These are phyloP conservation scores for Pouteria campechiana DNA, from an alignment of 179 eudicot genomes.

Conservation along the genomic window DNA sequence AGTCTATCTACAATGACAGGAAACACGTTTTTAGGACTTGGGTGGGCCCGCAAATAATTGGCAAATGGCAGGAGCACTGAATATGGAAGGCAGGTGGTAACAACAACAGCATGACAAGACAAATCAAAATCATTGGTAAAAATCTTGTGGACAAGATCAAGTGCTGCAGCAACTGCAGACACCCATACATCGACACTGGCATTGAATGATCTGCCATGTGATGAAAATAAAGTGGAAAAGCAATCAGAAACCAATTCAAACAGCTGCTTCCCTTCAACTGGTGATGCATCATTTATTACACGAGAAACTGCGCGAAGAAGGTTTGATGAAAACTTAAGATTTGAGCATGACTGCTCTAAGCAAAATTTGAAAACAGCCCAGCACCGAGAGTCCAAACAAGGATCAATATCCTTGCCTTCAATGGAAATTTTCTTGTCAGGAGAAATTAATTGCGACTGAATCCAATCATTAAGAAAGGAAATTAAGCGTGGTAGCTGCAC, in stretches of 20 bases:
- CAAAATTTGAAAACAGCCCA: slow-evolving; percentile 79
- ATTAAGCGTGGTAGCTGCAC: slow-evolving; percentile 41
- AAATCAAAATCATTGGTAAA: slow-evolving; percentile 19
- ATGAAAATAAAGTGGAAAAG: slow-evolving; percentile 40
- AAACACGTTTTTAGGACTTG: slow-evolving; percentile 64
- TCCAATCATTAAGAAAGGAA: slow-evolving; percentile 45
- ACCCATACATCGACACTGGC: slow-evolving; percentile 78
- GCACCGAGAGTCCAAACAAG: slow-evolving; percentile 61
- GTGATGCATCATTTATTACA: slow-evolving; percentile 12
- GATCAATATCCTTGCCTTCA: slow-evolving; percentile 25
- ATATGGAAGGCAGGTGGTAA: slow-evolving; percentile 38
- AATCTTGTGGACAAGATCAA: slow-evolving; percentile 39
- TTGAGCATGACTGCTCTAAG: slow-evolving; percentile 50
- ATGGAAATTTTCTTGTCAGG: slow-evolving; percentile 51
- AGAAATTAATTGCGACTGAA: slow-evolving; percentile 52
- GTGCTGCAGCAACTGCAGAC: slow-evolving; percentile 30
- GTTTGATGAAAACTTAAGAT: slow-evolving; percentile 52
- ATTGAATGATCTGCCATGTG: slow-evolving; percentile 50
- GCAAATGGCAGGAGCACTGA: slow-evolving; percentile 68
- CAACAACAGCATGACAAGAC: slow-evolving; percentile 21
- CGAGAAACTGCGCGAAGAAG: slow-evolving; percentile 31
- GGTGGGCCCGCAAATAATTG: slow-evolving; percentile 67
- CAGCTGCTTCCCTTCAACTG: slow-evolving; percentile 11
- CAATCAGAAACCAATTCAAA: slow-evolving; percentile 36
- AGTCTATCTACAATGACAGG: slow-evolving; percentile 70